Conservation (phyloP, 2,329 filamentous ascomycete species). For the Rosellinia necatrix region DNA sequence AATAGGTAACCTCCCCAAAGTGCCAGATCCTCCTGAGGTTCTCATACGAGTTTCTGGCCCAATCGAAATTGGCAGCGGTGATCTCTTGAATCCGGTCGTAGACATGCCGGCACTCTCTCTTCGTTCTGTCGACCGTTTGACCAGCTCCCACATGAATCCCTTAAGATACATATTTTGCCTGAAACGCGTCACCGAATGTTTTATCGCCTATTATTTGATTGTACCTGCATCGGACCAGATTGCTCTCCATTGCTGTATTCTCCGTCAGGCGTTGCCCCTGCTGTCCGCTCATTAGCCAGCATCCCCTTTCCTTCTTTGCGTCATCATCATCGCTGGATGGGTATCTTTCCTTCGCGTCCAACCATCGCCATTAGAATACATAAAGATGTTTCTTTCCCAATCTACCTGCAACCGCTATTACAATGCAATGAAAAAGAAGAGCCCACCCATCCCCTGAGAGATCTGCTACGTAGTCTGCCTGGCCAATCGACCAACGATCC, state of each 20-base stretch:
- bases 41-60: slow-evolving; percentile 17
- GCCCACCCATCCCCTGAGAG: slow-evolving; percentile 18
- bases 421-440: slow-evolving; percentile 27
- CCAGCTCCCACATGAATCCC: slow-evolving; percentile 13
- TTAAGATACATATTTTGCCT: slow-evolving; percentile 26
- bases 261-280: slow-evolving; percentile 13
- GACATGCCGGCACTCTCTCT: slow-evolving; percentile 6
- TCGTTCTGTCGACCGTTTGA: slow-evolving; percentile 6
- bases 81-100: slow-evolving; percentile 17
- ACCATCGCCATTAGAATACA: slow-evolving; percentile 24
- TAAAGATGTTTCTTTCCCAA: slow-evolving; percentile 27
- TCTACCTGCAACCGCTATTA: slow-evolving; percentile 31
- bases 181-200: slow-evolving; percentile 24
- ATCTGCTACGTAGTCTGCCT: slow-evolving; percentile 20
- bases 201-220: slow-evolving; percentile 26
- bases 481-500: slow-evolving; percentile 13
- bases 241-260: slow-evolving; percentile 16
- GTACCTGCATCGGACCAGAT: slow-evolving; percentile 25
- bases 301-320: slow-evolving; percentile 20
- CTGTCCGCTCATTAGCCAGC: slow-evolving; percentile 20
- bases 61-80: slow-evolving; percentile 15
- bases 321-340: slow-evolving; percentile 28
- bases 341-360: slow-evolving; percentile 35
- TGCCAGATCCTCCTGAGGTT: slow-evolving; percentile 20
- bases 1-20: slow-evolving; percentile 17